Base-by-base conservation (phyloP, 192 early-diverging fungal species). In the Linnemannia elongata region DNA sequence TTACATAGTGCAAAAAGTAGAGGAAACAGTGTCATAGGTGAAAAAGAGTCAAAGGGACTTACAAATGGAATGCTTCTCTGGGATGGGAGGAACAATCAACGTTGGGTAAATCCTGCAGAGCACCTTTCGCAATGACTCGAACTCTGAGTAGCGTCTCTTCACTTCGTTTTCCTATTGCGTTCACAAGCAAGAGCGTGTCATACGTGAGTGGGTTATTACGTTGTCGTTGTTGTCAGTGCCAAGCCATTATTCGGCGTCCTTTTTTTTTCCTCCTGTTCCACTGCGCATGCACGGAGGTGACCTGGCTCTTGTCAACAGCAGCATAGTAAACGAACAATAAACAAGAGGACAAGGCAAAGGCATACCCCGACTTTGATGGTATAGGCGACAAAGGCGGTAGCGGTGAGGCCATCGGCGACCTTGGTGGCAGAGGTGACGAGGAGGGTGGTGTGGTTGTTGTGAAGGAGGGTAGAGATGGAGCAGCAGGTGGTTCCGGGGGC, bases 31-130 rank as follows among this genome's bases (percentile, higher is more conserved):
- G 52, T 77, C 41, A 44, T 42, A 30, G 18, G 49, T 20, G 18
- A 36, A 60, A 60, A 20, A 76, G 77, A 77, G 55, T 66, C 30
- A 33, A 81, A 52, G 88, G 60, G 82, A 93, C 79, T 90, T 93
- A 90, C 94, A 91, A 72, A 99, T 85, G 30, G 96, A 94, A 90
- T 99, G 98, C 89, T 99, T 99, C 78, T 98, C 97, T 27, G 98
- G 98, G 80, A 99, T 98, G 33, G 98, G 98, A 9, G 98, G 97
- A 15, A 99, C 93, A 70, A 98, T 95, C 57, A 96, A 84, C 1
- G 95, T 96, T 9, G 97, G 97, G 85, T 99, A 96, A 73, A 97
- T 91, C 52, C 93, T 90, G 27, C 89, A 90, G 71, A 99, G 91
- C 18, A 94, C 87, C 70, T 92, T 95, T 76, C 97, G 91, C 60